Percentiles rank a stretch among this genome's conserved stretches.
Evolutionary conservation across 2,329 filamentous ascomycete species (phyloP).

Genomic region (Calonectria multiphialidica): DNA sequence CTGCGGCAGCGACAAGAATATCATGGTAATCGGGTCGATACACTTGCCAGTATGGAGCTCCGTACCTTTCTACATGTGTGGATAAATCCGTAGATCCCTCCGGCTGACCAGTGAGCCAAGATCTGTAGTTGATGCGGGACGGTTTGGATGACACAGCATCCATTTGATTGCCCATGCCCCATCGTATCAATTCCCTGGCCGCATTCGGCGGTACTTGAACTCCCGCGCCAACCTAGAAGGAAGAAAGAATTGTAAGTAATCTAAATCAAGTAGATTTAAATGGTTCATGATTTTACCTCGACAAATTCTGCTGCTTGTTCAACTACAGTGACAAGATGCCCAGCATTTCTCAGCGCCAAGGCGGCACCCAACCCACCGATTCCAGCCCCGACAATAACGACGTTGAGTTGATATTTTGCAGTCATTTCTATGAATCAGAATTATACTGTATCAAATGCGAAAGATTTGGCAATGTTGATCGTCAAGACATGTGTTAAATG

Average conservation of each 20-base stretch:
- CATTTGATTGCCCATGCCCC: slow-evolving; percentile 21
- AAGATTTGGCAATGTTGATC: neutral
- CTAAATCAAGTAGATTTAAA: neutral
- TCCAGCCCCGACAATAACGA: slow-evolving; percentile 22
- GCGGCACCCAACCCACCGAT: slow-evolving; percentile 19
- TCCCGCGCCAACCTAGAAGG: slow-evolving; percentile 17
- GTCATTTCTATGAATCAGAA: neutral
- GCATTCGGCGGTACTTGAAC: slow-evolving; percentile 22
- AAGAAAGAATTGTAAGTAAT: neutral
- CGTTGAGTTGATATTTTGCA: slow-evolving; percentile 3
- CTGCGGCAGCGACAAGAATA: slow-evolving; percentile 6
- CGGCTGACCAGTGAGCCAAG: slow-evolving; percentile 5
- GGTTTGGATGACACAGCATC: slow-evolving; percentile 20
- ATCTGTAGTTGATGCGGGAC: slow-evolving; percentile 19
- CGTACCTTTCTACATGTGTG: slow-evolving; percentile 6
- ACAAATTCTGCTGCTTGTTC: slow-evolving; percentile 23
- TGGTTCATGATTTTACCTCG: neutral
- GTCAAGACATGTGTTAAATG: neutral
- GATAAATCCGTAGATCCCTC: slow-evolving; percentile 12
- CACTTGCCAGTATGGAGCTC: slow-evolving; percentile 20
- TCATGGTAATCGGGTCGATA: slow-evolving; percentile 20
- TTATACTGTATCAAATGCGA: too few relatives aligned
- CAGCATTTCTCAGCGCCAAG: slow-evolving; percentile 12
- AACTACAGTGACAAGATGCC: slow-evolving; percentile 19
- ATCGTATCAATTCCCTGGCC: slow-evolving; percentile 18